Base-by-base conservation (phyloP, 257 asterid genomes). In the Marsdenia floribunda region DNA sequence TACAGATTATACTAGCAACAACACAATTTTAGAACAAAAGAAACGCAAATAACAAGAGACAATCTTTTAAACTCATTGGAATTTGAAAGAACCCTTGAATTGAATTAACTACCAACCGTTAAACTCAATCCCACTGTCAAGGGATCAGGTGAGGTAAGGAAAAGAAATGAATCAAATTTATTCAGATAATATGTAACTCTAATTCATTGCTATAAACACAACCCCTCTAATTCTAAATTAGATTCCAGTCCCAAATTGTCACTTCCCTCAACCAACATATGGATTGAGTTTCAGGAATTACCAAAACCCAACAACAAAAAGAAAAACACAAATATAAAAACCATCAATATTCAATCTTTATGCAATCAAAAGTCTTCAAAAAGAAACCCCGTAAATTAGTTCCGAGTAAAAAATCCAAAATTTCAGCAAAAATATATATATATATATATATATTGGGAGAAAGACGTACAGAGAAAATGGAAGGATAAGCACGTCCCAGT, bases 401-500 rank as follows among this genome's bases (percentile, higher is more conserved):
- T 50, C 35, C 10, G 13, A 61, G 5, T 33, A 22, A 50, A 1
- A 6, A 24, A 38, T 38, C 16, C 18, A 9, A 9, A 50, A 24
- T 13, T 53, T 53, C 24, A 53, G 22, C 22, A 11, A 18, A 19
- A 53, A 47, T 0, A 47, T n/a, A 70, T 53, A 55, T 16, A n/a
- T n/a, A n/a, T n/a, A n/a, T n/a, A n/a, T n/a, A n/a, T n/a, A 70
- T 53, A 55, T 16, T n/a, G 71, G 57, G 40, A 75, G 64, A 67
- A 16, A n/a, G 33, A 58, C 78, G 50, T 84, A 84, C 88, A 14
- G 88, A 84, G 77, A 84, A 84, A 15, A 84, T 50, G 68, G 84
- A 79, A 55, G 82, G 77, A 65, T 73, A 84, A 54, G 86, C 68
- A 21, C 84, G 84, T 63, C 75, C 53, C 42, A 84, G 60, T 6